These are phyloP conservation scores for Trypanosoma rangeli DNA, from an alignment of 208 protist genomes.

Conservation along the genomic window DNA sequence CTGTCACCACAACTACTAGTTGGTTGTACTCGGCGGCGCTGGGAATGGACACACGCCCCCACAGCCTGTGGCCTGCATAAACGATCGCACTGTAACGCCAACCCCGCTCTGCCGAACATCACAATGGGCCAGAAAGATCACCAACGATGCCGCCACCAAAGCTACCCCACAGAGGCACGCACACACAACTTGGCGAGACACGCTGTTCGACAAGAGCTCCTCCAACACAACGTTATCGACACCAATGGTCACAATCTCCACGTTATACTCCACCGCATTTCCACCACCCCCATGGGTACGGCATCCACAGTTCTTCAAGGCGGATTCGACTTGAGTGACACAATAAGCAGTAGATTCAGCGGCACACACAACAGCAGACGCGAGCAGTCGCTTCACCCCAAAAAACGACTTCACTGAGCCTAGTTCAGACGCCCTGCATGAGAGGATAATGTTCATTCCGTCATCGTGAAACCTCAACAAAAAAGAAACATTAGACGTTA, in stretches of 20 bases:
- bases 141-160: not conserved
- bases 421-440: not conserved
- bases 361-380: not conserved
- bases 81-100: not conserved
- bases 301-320: not conserved
- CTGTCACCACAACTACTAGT: not conserved
- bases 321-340: not conserved
- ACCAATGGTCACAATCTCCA: not conserved
- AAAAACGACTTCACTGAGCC: not conserved
- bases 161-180: not conserved
- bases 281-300: not conserved
- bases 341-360: not conserved
- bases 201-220: not conserved
- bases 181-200: not conserved
- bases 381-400: not conserved
- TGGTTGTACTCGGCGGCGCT: not conserved
- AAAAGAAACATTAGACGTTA: slow-evolving; percentile 1
- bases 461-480: not conserved
- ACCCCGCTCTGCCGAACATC: not conserved
- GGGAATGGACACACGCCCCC: not conserved
- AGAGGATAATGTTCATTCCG: slow-evolving; percentile 1
- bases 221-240: slow-evolving; percentile 1
- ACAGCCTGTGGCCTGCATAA: not conserved
- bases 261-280: too few relatives aligned
- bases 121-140: slow-evolving; percentile 1